Evolutionary conservation across 2,329 filamentous ascomycete genomes (phyloP), one percentile per base, ranked within the genome.

Genomic region (Corniculantispora saksenae): DNA sequence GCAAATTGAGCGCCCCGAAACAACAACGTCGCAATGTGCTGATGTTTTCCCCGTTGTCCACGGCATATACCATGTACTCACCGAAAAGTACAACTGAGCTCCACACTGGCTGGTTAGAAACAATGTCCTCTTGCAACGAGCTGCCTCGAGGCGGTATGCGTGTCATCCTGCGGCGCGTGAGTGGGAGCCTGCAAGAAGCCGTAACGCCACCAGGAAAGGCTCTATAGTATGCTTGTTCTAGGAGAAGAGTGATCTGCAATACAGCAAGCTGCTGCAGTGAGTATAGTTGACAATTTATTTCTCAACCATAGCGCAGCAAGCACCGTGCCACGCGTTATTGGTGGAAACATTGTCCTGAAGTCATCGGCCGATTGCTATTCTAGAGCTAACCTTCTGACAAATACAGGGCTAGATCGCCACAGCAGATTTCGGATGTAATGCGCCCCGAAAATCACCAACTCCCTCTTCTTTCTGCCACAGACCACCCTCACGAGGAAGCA

Each of bases 51-150:
- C 12, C 12, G 10, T 23, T 47, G 60, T 45, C 35, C 60, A 54
- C 50, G 45, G 60, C 38, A 55, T 8, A 19, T 13, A 19, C 60
- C 60, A 62, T 62, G 38, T 32, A 35, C n/a, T 55, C 60, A 62
- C 60, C 60, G 48, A 62, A 35, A 61, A 45, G 47, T 15, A 62
- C 60, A 47, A 43, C 29, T 27, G 17, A 62, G 48, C 38, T 62
- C 60, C 60, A 62, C 60, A 54, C 29, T 17, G 54, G 7, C 27
- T 47, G 32, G 25, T 23, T 3, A 12, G 47, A 21, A 47, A 12
- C 38, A 45, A 19, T 23, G 21, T 21, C 38, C 10, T n/a, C 19
- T 54, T 35, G 27, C 48, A 32, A 62, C 40, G 8, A 12, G 25
- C n/a, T 62, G 25, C 48, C n/a, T 47, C 32, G n/a, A 13, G 50